Conservation (phyloP, 352 stramenopile genomes). For the Phytophthora agathidicida region DNA sequence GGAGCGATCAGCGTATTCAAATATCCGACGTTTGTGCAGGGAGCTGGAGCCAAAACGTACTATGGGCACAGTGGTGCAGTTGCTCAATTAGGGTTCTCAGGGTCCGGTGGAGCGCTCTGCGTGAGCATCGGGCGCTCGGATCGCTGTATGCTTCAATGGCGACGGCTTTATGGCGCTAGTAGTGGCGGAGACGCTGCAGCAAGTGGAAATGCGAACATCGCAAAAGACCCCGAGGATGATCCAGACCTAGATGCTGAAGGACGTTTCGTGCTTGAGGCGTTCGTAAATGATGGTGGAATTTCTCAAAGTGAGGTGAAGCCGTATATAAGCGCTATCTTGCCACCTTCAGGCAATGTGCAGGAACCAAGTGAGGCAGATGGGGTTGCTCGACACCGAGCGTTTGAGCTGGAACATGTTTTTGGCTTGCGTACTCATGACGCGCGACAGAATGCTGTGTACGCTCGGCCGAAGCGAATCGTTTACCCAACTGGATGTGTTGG, state of each 20-base stretch:
- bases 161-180: conserved; percentile 41
- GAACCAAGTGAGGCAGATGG: conserved; percentile 53
- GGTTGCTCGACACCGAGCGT: conserved; percentile 31
- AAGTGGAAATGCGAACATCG: conserved; percentile 25
- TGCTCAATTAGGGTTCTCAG: conserved; percentile 53
- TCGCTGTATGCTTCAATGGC: conserved; percentile 76
- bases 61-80: conserved; percentile 58
- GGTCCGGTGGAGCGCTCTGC: conserved; percentile 47
- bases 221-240: conserved; percentile 65
- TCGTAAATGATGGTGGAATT: conserved; percentile 50
- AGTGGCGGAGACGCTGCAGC: conserved; percentile 12
- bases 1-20: conserved; percentile 61
- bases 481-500: conserved; percentile 65
- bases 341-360: conserved; percentile 39
- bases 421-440: conserved; percentile 63
- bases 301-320: conserved; percentile 61
- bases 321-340: conserved; percentile 68
- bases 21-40: conserved; percentile 63
- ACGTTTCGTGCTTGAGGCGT: conserved; percentile 60
- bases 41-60: conserved; percentile 66
- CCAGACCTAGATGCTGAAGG: conserved; percentile 57
- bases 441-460: conserved; percentile 65
- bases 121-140: conserved; percentile 63
- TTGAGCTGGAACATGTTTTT: conserved; percentile 77
- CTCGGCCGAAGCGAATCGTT: conserved; percentile 70